phyloP scores from a whole-genome alignment of 345 rosid genomes.

The Bretschneidera sinensis region DNA sequence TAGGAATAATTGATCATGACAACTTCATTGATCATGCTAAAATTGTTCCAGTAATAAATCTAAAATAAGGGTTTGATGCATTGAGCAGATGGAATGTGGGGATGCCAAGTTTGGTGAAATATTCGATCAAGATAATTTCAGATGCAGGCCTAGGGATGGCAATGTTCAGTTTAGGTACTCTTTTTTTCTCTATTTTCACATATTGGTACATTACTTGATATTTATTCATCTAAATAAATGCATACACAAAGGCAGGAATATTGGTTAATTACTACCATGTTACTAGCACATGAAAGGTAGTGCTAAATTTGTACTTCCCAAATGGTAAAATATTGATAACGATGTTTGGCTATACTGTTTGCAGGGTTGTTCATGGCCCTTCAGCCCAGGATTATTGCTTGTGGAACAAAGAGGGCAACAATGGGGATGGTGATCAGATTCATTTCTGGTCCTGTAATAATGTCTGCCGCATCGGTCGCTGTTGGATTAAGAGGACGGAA shows the following conservation, averaged over 20 bases:
- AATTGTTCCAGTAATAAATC: too few relatives aligned
- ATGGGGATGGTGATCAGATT: conserved; percentile 64
- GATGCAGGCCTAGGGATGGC: conserved; percentile 88
- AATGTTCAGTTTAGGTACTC: conserved; percentile 78
- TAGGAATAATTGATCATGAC: too few relatives aligned
- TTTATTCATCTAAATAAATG: too few relatives aligned
- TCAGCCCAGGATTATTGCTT: conserved; percentile 63
- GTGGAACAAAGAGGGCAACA: conserved; percentile 57
- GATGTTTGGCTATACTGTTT: neutral
- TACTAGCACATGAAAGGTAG: conserved; percentile 1
- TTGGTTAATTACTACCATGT: neutral
- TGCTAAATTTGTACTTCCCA: too few relatives aligned
- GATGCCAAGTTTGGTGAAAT: conserved; percentile 58
- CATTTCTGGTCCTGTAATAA: conserved; percentile 52
- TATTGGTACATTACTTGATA: too few relatives aligned
- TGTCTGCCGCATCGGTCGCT: conserved; percentile 46
- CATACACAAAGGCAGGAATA: too few relatives aligned
- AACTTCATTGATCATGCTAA: too few relatives aligned
- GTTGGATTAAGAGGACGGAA: conserved; percentile 46
- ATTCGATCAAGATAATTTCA: conserved; percentile 65
- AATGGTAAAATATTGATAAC: too few relatives aligned
- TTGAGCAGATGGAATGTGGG: conserved; percentile 54
- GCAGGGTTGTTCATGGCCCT: conserved; percentile 79
- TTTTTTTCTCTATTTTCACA: neutral
- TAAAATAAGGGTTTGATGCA: too few relatives aligned